Conservation (phyloP, 2,329 filamentous ascomycete species). For the Acephala macrosclerotiorum region DNA sequence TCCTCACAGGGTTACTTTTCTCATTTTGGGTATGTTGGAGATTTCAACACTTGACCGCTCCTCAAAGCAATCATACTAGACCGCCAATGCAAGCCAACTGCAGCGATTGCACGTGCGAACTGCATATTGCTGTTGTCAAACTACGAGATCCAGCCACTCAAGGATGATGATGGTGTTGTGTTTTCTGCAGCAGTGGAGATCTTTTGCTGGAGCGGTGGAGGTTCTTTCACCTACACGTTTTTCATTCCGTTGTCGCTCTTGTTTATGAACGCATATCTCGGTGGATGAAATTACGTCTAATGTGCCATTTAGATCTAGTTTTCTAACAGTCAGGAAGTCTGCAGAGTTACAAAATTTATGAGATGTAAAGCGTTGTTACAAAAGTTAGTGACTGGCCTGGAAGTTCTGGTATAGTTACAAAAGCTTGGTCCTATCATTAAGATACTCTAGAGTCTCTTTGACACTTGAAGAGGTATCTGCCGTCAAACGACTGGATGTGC, state of each 20-base stretch:
- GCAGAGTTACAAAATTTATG: neutral
- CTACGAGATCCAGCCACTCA: neutral
- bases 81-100: neutral
- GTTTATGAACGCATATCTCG: neutral
- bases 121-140: neutral
- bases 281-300: neutral
- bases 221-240: neutral
- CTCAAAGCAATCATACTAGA: slow-evolving; percentile 2
- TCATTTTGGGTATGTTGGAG: neutral
- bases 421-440: neutral
- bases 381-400: neutral
- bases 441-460: too few species aligned
- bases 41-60: slow-evolving; percentile 5
- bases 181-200: slow-evolving; percentile 1
- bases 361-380: neutral
- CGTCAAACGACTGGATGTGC: neutral
- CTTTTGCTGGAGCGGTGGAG: neutral
- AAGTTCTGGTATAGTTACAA: neutral
- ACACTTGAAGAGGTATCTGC: too few species aligned
- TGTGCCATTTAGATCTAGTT: neutral
- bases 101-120: neutral
- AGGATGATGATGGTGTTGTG: neutral
- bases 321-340: neutral
- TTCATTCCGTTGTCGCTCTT: neutral
- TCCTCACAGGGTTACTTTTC: neutral